A percentile compares a stretch with the other conserved stretches of the same genome.
Conservation (phyloP, 2,329 filamentous ascomycete genomes). For the Pyrenophora tritici-repentis region DNA sequence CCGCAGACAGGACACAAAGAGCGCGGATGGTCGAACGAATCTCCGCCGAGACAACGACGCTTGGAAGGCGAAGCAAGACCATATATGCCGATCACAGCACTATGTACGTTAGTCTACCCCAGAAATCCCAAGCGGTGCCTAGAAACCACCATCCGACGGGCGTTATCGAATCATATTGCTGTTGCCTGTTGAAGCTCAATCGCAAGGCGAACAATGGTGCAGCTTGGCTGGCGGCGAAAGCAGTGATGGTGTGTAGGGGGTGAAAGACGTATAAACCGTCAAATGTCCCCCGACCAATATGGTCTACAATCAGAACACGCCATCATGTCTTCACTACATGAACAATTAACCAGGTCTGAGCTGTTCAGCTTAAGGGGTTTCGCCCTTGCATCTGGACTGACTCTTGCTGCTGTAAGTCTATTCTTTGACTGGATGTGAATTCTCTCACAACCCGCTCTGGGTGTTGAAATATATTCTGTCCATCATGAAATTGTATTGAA, state of each 20-base stretch:
- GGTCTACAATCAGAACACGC: not conserved
- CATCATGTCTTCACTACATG: not conserved
- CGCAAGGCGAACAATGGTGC: no score
- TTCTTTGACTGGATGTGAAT: no score
- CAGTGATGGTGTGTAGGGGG: no score
- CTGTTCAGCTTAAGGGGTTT: not conserved
- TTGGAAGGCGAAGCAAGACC: not conserved
- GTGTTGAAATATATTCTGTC: no score
- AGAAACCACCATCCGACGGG: not conserved
- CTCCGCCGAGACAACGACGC: not conserved
- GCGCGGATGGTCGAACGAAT: not conserved
- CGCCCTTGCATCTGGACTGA: not conserved
- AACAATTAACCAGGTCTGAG: not conserved
- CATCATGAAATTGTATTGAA: no score
- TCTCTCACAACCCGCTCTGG: no score
- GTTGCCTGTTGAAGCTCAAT: no score
- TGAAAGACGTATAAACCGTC: no score
- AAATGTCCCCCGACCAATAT: not conserved
- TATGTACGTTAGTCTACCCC: not conserved
- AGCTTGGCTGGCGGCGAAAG: no score
- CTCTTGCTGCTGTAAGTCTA: no score
- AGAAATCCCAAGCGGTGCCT: no score
- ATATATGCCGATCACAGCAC: not conserved
- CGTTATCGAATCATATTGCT: not conserved
- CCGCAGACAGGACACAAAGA: no score